Evolutionary conservation across 2,329 filamentous ascomycete genomes (phyloP).

Genomic region (Pseudophaeomoniella oleicola): DNA sequence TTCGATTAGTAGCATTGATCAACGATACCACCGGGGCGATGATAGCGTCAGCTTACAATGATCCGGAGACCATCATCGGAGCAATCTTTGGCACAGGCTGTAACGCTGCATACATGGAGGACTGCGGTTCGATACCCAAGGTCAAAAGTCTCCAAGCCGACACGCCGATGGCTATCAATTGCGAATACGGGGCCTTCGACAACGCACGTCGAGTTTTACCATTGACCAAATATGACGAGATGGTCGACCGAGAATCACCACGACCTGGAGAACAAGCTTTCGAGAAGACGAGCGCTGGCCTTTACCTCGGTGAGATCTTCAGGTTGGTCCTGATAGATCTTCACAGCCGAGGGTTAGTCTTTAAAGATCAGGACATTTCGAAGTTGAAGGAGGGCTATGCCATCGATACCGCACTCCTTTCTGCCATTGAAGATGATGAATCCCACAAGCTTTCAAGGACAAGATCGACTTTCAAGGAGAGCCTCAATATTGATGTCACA

Average conservation of each 20-base stretch:
- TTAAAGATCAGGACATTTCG: conserved; percentile 1
- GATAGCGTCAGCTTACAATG: conserved; percentile 82
- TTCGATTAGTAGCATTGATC: conserved; percentile 72
- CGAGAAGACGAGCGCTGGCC: conserved; percentile 30
- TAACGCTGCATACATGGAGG: conserved; percentile 91
- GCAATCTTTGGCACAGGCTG: conserved; percentile 94
- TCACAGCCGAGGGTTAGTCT: conserved; percentile 10
- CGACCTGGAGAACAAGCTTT: conserved; percentile 30
- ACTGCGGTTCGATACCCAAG: conserved; percentile 72
- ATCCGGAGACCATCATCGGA: conserved; percentile 72
- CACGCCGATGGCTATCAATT: conserved; percentile 78
- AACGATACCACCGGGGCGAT: conserved; percentile 91
- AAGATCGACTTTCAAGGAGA: too few species aligned
- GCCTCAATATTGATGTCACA: too few species aligned
- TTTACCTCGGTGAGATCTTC: conserved; percentile 31
- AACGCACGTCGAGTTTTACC: conserved; percentile 72
- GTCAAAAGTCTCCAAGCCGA: conserved; percentile 62
- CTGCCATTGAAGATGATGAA: conserved; percentile 7
- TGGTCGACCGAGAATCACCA: conserved; percentile 28
- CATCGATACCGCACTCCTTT: conserved; percentile 3
- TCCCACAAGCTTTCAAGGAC: conserved; percentile 2
- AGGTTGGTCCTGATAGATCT: conserved; percentile 28
- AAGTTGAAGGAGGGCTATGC: conserved; percentile 1
- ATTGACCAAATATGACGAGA: conserved; percentile 57
- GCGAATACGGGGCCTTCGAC: conserved; percentile 87